Evolutionary conservation across 2,329 filamentous ascomycete genomes (phyloP).

Genomic region (Penicillium janthinellum): DNA sequence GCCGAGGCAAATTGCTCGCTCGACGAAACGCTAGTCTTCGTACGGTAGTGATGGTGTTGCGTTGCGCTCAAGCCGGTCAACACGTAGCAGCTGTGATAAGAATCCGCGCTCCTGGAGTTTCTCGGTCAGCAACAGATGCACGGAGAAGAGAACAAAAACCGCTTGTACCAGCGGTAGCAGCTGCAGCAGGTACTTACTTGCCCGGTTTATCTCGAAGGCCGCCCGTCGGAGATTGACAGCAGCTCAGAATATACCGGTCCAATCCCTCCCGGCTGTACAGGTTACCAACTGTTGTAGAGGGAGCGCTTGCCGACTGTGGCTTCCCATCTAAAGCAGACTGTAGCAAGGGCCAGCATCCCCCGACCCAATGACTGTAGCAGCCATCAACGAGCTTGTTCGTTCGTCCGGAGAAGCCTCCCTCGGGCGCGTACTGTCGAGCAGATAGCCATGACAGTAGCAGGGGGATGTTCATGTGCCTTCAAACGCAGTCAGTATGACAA

Average conservation of each 20-base stretch:
- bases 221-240: constrained; percentile 77
- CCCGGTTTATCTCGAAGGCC: constrained; percentile 92
- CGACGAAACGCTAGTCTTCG: constrained; percentile 35
- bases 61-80: constrained; percentile 81
- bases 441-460: constrained; percentile 84
- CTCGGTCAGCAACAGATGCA: constrained; percentile 24
- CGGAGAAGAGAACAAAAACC: not conserved
- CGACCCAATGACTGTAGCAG: constrained; percentile 98
- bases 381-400: constrained; percentile 98
- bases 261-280: constrained; percentile 82
- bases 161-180: not conserved
- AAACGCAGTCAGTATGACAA: constrained; percentile 12
- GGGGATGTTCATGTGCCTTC: constrained; percentile 73
- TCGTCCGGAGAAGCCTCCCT: constrained; percentile 88
- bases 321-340: constrained; percentile 72
- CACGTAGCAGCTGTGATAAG: constrained; percentile 92
- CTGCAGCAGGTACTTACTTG: constrained; percentile 61
- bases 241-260: constrained; percentile 84
- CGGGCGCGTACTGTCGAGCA: constrained; percentile 82
- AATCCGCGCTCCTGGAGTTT: constrained; percentile 68
- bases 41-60: constrained; percentile 65
- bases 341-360: constrained; percentile 88
- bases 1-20: constrained; percentile 37
- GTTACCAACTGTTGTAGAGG: constrained; percentile 32
- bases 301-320: constrained; percentile 29